Evolutionary conservation across 129 eudicot species (phyloP), one percentile per base, ranked within the genome.

Genomic region (Flaveria linearis): DNA sequence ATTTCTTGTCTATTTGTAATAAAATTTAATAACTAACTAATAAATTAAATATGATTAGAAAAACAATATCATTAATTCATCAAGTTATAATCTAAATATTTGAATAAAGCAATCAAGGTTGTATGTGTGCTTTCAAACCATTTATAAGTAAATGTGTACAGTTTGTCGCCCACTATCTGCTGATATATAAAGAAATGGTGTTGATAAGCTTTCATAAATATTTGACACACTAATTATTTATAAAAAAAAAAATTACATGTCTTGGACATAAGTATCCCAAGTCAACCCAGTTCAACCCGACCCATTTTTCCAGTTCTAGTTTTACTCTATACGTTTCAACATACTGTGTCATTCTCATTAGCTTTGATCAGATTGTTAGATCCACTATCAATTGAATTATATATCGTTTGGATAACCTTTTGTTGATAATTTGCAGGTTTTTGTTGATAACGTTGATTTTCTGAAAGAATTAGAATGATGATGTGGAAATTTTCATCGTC

Each of bases 391-490:
- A 28, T 28, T 4, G 2, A 3, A 9, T n/a, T 4, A 5, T 41
- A 33, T 5, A 56, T 12, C 9, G 15, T 64, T 12, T 64, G 41
- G 65, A 72, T 51, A 49, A 56, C 26, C 1, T 72, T 22, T 23
- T 46, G 60, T 52, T 39, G 9, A 80, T 33, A 16, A 39, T 43
- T 5, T 78, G 86, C 86, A 89, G 96, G 96, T 89, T 8, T 89
- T 89, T 76, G 91, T 89, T 51, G 96, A 89, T 76, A 89, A 86
- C 76, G 60, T 86, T 17, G 93, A 88, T 79, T 88, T 88, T 72
- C 73, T 86, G 64, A 88, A 92, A 87, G 98, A 92, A 60, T 72
- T 92, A 65, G 98, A 92, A 73, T 82, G 85, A 88, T 23, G 36
- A 41, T 22, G 20, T 7, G 68, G 58, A 75, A 51, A 51, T 49